Percentiles rank a stretch among this genome's conserved stretches.
Evolutionary conservation across 1,284 basidiomycete species (phyloP).

Genomic region (Puccinia coronata): DNA sequence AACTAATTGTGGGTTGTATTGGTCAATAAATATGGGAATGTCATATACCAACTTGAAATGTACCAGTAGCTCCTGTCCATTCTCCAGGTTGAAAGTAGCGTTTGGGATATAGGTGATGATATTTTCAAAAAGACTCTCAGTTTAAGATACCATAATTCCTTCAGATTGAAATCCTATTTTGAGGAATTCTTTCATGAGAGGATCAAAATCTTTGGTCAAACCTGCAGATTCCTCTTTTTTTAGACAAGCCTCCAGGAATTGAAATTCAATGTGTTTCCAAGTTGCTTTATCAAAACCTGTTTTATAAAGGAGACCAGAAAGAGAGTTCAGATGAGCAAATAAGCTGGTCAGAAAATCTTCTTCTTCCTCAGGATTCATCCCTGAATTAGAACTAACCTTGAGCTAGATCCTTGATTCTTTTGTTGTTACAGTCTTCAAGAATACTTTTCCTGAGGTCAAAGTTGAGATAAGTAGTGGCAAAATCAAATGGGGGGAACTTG

Average conservation of each 20-base stretch:
- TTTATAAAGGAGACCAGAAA: no score
- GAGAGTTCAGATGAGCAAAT: not conserved
- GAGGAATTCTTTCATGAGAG: not conserved
- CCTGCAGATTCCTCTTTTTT: not conserved
- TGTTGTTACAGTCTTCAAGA: not conserved
- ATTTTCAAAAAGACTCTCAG: not conserved
- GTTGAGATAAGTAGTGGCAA: no score
- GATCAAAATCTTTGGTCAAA: not conserved
- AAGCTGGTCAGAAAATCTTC: not conserved
- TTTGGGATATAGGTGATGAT: not conserved
- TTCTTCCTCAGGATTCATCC: no score
- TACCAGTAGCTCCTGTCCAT: not conserved
- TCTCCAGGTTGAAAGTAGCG: not conserved
- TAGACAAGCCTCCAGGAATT: not conserved
- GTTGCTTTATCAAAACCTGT: not conserved
- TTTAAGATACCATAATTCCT: not conserved
- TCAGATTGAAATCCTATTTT: no score
- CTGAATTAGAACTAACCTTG: not conserved
- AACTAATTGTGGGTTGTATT: not conserved
- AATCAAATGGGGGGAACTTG: not conserved
- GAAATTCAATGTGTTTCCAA: not conserved
- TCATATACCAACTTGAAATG: not conserved
- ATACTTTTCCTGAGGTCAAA: not conserved
- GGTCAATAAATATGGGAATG: not conserved
- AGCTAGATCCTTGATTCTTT: not conserved